These are phyloP conservation scores for Candida hispaniensis DNA, from an alignment of 805 yeast species.

Conservation along the genomic window DNA sequence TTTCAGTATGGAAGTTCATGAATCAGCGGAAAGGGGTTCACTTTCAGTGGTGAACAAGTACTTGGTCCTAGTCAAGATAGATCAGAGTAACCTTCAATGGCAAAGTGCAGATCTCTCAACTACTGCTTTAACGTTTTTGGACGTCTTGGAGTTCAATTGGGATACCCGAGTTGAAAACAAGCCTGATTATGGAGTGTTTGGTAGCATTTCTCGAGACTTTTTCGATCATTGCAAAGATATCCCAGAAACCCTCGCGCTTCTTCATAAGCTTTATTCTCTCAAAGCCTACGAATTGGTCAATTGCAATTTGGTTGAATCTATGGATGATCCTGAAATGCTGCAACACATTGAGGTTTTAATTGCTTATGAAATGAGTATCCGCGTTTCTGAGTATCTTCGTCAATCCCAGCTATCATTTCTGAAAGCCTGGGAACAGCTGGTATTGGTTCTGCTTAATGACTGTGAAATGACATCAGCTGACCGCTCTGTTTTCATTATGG, in stretches of 20 bases:
- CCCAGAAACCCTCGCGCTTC: conserved; percentile 1
- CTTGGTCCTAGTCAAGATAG: conserved; percentile 40
- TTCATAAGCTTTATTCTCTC: conserved; percentile 17
- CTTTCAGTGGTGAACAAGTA: conserved; percentile 44
- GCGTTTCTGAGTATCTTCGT: conserved; percentile 18
- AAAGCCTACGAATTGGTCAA: conserved; percentile 22
- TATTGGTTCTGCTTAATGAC: conserved; percentile 62
- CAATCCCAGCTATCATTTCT: conserved; percentile 49
- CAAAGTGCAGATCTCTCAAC: conserved; percentile 39
- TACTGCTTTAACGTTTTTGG: conserved; percentile 57
- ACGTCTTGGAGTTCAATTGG: conserved; percentile 47
- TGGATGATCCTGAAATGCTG: conserved; percentile 16
- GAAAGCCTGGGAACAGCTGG: conserved; percentile 74
- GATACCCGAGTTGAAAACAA: conserved; percentile 2
- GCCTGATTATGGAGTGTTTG: conserved; percentile 6
- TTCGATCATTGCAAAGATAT: conserved; percentile 18
- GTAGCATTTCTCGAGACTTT: conserved; percentile 16
- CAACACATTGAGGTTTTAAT: conserved; percentile 29
- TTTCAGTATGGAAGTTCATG: conserved; percentile 63
- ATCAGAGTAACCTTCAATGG: conserved; percentile 32
- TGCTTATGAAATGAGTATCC: conserved; percentile 37
- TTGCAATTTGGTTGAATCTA: conserved; percentile 8
- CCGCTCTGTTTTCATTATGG: conserved; percentile 58
- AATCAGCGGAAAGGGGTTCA: conserved; percentile 37
- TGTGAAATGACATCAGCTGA: conserved; percentile 37